Conservation (phyloP, 169 alveolate genomes). For the Plasmodium inui region DNA sequence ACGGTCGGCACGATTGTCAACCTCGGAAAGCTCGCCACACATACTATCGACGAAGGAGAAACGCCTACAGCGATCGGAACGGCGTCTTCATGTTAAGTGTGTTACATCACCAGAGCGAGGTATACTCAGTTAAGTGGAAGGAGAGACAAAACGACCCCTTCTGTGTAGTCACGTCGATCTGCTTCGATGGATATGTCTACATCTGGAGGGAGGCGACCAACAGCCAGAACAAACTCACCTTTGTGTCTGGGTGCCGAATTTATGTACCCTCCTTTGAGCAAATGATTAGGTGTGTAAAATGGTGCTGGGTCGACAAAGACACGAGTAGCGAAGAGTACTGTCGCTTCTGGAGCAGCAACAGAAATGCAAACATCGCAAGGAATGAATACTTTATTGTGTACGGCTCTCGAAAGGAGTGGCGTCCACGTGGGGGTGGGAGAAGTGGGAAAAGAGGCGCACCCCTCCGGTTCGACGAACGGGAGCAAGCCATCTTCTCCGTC, state of each 20-base stretch:
- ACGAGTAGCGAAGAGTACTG: conserved; percentile 1
- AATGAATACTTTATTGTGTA: conserved; percentile 73
- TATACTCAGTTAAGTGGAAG: conserved; percentile 69
- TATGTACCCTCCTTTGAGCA: conserved; percentile 32
- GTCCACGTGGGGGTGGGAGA: not conserved
- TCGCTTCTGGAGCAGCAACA: not conserved
- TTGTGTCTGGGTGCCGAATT: conserved; percentile 53
- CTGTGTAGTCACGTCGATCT: conserved; percentile 36
- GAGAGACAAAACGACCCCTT: conserved; percentile 22
- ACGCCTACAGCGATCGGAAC: conserved; percentile 41
- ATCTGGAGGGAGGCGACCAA: conserved; percentile 64
- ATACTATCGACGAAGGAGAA: not conserved
- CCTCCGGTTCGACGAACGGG: not conserved
- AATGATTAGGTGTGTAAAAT: conserved; percentile 20
- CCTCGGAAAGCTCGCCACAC: not conserved
- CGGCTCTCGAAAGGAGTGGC: conserved; percentile 20
- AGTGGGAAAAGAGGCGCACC: not conserved
- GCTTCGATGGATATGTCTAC: conserved; percentile 71
- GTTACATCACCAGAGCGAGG: conserved; percentile 54
- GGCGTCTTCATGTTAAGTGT: conserved; percentile 40
- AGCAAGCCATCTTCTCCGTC: conserved; percentile 14
- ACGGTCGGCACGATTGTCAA: not conserved
- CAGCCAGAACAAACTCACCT: conserved; percentile 64
- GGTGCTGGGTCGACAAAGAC: conserved; percentile 71
- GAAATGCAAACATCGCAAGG: conserved; percentile 8